Conservation (phyloP, 805 yeast species). For the Ogataea nonfermentans region DNA sequence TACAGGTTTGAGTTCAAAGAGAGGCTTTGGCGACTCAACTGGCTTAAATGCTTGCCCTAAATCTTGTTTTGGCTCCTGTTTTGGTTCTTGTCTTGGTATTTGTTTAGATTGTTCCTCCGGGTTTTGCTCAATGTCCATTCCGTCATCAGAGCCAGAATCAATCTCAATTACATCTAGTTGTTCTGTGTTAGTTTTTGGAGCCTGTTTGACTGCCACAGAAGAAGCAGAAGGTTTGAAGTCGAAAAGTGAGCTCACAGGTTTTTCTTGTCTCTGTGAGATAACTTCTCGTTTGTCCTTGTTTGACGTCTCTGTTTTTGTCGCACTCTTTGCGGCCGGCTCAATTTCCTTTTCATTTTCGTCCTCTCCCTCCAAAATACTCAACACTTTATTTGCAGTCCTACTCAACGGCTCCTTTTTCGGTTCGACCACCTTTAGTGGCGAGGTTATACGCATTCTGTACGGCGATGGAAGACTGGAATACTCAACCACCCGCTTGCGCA, state of each 20-base stretch:
- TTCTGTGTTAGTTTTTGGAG: background rate
- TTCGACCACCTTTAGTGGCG: constrained; percentile 26
- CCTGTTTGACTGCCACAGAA: background rate
- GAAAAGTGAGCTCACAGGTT: no score
- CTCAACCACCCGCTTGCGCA: constrained; percentile 29
- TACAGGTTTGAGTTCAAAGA: no score
- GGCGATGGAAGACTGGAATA: constrained; percentile 31
- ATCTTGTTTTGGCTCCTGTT: no score
- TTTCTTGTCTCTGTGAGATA: no score
- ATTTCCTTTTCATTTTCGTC: constrained; percentile 1
- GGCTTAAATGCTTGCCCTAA: no score
- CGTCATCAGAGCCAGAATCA: background rate
- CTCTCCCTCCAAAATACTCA: constrained; percentile 21
- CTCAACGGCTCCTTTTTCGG: constrained; percentile 21
- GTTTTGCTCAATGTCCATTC: background rate
- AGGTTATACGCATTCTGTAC: constrained; percentile 24
- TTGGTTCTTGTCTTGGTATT: background rate
- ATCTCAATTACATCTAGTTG: constrained; percentile 5
- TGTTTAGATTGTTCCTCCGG: background rate
- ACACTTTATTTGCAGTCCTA: constrained; percentile 26
- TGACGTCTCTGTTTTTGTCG: no score
- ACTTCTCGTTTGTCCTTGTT: no score
- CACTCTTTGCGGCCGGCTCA: background rate
- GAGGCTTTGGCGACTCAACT: no score
- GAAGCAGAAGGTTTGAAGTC: background rate